phyloP scores from a whole-genome alignment of 208 protist genomes.

The Lotmaria passim region DNA sequence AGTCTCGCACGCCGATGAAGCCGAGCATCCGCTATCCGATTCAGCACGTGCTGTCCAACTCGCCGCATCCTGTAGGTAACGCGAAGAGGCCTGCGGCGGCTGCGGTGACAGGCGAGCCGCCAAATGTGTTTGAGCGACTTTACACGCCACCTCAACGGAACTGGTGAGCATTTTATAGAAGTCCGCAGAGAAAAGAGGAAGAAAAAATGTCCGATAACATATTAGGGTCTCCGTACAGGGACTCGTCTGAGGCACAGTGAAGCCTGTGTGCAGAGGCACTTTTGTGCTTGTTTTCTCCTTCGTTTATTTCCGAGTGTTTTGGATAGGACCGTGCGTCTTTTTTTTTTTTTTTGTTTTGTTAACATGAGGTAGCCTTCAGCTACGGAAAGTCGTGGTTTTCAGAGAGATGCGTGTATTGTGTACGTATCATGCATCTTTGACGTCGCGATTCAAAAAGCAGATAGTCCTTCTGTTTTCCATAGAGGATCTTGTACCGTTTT shows the following conservation, averaged over 20 bases:
- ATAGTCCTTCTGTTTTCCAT: too few relatives aligned
- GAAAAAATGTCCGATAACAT: background rate
- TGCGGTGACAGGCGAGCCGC: background rate
- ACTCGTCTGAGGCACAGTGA: too few relatives aligned
- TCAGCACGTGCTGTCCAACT: slow-evolving; percentile 15
- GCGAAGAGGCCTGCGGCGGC: background rate
- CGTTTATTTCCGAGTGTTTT: too few relatives aligned
- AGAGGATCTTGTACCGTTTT: too few relatives aligned
- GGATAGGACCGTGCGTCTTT: too few relatives aligned
- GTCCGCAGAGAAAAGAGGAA: background rate
- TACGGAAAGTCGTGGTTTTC: too few relatives aligned
- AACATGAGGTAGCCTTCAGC: too few relatives aligned
- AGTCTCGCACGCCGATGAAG: slow-evolving; percentile 38
- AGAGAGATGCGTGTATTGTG: too few relatives aligned
- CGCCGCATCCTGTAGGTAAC: background rate
- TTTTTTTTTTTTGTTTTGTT: too few relatives aligned
- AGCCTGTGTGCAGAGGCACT: too few relatives aligned
- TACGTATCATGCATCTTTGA: too few relatives aligned
- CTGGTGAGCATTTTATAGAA: background rate
- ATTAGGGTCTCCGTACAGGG: background rate
- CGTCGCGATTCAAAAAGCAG: too few relatives aligned
- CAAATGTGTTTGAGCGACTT: slow-evolving; percentile 46
- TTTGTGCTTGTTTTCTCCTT: background rate
- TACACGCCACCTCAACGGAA: slow-evolving; percentile 26
- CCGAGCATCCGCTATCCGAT: slow-evolving; percentile 31